A percentile compares a stretch with the other conserved stretches of the same genome.
Evolutionary conservation across 2,329 filamentous ascomycete species (phyloP).

Genomic region (Aspergillus nomiae): DNA sequence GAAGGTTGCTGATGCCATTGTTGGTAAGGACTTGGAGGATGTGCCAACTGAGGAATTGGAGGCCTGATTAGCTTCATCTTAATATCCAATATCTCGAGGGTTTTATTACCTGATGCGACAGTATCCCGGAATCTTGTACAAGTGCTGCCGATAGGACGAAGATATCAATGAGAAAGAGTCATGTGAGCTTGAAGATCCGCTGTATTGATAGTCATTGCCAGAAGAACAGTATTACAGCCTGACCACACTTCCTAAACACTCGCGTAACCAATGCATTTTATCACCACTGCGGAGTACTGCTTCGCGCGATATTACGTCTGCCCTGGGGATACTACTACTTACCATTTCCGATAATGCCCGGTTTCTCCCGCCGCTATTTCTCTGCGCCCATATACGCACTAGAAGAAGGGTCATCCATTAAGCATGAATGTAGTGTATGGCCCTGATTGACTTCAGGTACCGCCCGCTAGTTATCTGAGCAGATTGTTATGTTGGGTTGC

Average conservation of each 20-base stretch:
- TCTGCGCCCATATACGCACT: too few relatives aligned
- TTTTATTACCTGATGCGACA: background rate
- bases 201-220: constrained; percentile 45
- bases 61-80: constrained; percentile 34
- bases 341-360: too few relatives aligned
- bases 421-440: too few relatives aligned
- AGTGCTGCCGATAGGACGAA: background rate
- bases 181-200: constrained; percentile 37
- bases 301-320: too few relatives aligned
- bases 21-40: constrained; percentile 74
- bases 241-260: background rate
- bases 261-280: too few relatives aligned
- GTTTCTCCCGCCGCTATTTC: too few relatives aligned
- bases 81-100: background rate
- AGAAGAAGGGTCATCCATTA: too few relatives aligned
- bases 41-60: constrained; percentile 77
- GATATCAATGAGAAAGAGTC: constrained; percentile 2
- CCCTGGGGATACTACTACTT: too few relatives aligned
- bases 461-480: too few relatives aligned
- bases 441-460: too few relatives aligned
- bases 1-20: constrained; percentile 82
- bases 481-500: too few relatives aligned
- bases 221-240: background rate
- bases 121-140: constrained; percentile 7
- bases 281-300: too few relatives aligned